Evolutionary conservation across 495 filamentous ascomycete species (phyloP), one percentile per base, ranked within the genome.

Genomic region (Astrothelium subdiscretum): DNA sequence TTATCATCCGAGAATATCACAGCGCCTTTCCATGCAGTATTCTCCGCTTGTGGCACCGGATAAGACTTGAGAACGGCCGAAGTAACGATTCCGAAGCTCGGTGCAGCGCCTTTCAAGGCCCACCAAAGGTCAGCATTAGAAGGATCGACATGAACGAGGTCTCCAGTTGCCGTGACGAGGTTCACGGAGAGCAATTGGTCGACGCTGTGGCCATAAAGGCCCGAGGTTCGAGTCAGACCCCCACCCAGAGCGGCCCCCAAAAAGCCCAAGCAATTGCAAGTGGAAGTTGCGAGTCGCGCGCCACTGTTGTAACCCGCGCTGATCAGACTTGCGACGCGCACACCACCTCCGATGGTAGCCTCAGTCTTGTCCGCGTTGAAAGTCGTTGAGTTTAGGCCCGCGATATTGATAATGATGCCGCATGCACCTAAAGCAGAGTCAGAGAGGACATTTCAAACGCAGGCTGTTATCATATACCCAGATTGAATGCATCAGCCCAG

Each of bases 61-160:
- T 20, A 59, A 10, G 64, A 32, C 31, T 63, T 66, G 31, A 63
- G 6, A 6, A 40, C 32, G 2, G 65, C 65, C 0, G 65, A 66
- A 32, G 74, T 76, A 11, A 80, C 69, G 42, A 80, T 67, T n/a
- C 77, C 76, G 43, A 80, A 77, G 65, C 78, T 78, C 31, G 70
- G 72, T 26, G 32, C 35, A 13, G 74, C 76, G n/a, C 76, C 78
- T 38, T 71, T 67, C 22, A 79, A 64, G 10, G 73, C 78, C 60
- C 65, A 68, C 20, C 70, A 76, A 0, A 79, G 72, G 43, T 78
- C 74, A 0, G 68, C 66, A 62, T 77, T 58, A 11, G 52, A 59
- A 2, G 43, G 32, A 61, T 66, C 70, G 26, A 62, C 73, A 20
- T 70, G 64, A 29, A 71, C 48, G 24, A 73, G 60, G 12, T 29